Base-by-base conservation (phyloP, 2,329 filamentous ascomycete species). In the Penicillium sp. region DNA sequence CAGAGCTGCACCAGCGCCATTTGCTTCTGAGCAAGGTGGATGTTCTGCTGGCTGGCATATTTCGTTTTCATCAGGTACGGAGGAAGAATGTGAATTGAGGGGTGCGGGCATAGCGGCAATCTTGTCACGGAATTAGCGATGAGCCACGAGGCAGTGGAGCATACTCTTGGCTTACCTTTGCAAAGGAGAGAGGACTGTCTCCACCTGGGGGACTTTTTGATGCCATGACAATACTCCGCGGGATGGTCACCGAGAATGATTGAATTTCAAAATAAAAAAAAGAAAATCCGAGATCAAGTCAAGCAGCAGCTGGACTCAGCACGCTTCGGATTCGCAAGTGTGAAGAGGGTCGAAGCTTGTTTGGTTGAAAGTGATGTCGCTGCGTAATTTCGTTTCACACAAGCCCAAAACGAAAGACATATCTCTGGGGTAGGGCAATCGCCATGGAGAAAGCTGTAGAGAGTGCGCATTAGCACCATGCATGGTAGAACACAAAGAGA, bases 101-200 rank as follows among this genome's bases (percentile, higher is more conserved):
- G 70, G 69, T 46, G 70, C 67, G 52, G 72, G 64, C 75, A 78
- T 77, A 59, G 76, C 76, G 61, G 73, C 74, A 63, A 78, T 75
- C 76, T 78, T 53, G 46, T 57, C 26, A 32, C n/a, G 20, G 53
- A 50, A 56, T 71, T 50, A 72, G 62, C 49, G 20, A 49, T 44
- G 40, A 24, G 26, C 29, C 38, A 20, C 35, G 31, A 57, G 16
- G 26, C 32, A 18, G 32, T 47, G 10, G 9, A 29, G 13, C 9
- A 20, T 6, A 29, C 5, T 18, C 2, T n/a, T 10, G 32, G 37
- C 39, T 56, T 78, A 90, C 89, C 82, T 89, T 91, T 75, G 89
- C 89, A 79, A 92, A 92, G 42, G 88, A 90, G 65, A 87, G 82
- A 74, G 67, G 67, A 51, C 64, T 57, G 37, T 68, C 66, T 61